Conservation (phyloP, 768 basidiomycete species). For the Agrocybe pediades region DNA sequence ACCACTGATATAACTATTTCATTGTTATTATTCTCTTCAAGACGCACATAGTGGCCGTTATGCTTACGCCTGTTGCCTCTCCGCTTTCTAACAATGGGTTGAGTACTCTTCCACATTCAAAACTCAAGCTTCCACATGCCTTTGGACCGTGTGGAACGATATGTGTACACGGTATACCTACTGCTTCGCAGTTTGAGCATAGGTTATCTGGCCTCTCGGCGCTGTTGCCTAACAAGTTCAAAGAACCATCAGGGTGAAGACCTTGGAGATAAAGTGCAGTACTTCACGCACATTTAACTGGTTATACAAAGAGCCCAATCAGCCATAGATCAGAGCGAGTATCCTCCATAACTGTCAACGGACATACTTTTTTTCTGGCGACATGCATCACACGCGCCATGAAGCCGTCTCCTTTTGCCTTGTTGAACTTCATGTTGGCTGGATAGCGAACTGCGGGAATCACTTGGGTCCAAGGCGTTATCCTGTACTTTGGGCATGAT, state of each 20-base stretch:
- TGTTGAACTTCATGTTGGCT: constrained; percentile 11
- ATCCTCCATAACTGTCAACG: neutral
- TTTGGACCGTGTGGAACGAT: constrained; percentile 49
- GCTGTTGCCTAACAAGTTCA: constrained; percentile 51
- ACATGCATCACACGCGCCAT: constrained; percentile 50
- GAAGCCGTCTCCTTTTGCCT: constrained; percentile 42
- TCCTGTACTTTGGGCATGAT: neutral
- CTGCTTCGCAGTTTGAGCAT: constrained; percentile 59
- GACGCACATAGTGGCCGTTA: neutral
- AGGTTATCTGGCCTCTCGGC: constrained; percentile 53
- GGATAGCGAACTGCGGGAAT: neutral
- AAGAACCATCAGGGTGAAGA: constrained; percentile 1
- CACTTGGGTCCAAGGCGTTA: neutral
- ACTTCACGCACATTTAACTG: constrained; percentile 40
- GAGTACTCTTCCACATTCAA: neutral
- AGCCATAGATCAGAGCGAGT: constrained; percentile 8
- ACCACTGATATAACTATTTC: constrained; percentile 28
- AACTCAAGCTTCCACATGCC: constrained; percentile 30
- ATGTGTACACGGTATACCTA: constrained; percentile 55
- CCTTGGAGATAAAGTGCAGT: neutral
- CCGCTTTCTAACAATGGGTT: constrained; percentile 24
- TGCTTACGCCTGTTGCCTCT: constrained; percentile 35
- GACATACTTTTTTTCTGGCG: constrained; percentile 42
- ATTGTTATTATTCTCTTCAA: neutral
- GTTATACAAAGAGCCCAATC: neutral